Evolutionary conservation across 192 early-diverging fungal species (phyloP), one percentile per base, ranked within the genome.

Genomic region (Glomus cerebriforme): DNA sequence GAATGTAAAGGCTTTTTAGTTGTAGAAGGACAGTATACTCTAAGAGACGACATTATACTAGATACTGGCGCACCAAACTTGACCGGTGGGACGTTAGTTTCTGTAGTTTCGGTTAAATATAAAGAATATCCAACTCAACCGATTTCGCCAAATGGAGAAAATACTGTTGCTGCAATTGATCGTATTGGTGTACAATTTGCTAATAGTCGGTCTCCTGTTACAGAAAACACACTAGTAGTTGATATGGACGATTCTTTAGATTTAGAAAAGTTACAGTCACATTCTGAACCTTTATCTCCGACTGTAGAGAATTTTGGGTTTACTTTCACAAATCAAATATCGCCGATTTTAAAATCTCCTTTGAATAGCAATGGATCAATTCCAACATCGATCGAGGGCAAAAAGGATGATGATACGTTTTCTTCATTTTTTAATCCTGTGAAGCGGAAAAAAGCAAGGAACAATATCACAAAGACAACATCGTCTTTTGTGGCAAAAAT

Each of bases 401-500:
- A 79, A 70, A 75, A 76, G 27, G 82, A 83, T 13, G 81, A 83
- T 31, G 75, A 37, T 39, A 15, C 73, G 7, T 78, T 81, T 75
- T 82, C 81, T 75, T 82, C 81, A 47, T 81, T 81, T 45, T 82
- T 84, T 34, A 79, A 79, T 70, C 77, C 83, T 73, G 63, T 69
- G 2, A 81, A 80, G 73, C 72, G 69, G 2, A 85, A 86, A 63
- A 88, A 90, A 79, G 83, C 90, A 68, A 90, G 88, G 71, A 89
- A 87, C 7, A 92, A 88, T 43, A 90, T 94, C 59, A 87, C 92
- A 17, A 93, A 93, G 62, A 92, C 91, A 7, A 92, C 91, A 37
- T 94, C 93, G 12, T 86, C 90, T 4, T 93, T 90, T 84, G 92
- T 94, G 31, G 79, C 87, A 43, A 85, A 89, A n/a, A 91, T 94